phyloP scores from a whole-genome alignment of 2,329 filamentous ascomycete genomes.

The Phyllosticta citrichinensis region DNA sequence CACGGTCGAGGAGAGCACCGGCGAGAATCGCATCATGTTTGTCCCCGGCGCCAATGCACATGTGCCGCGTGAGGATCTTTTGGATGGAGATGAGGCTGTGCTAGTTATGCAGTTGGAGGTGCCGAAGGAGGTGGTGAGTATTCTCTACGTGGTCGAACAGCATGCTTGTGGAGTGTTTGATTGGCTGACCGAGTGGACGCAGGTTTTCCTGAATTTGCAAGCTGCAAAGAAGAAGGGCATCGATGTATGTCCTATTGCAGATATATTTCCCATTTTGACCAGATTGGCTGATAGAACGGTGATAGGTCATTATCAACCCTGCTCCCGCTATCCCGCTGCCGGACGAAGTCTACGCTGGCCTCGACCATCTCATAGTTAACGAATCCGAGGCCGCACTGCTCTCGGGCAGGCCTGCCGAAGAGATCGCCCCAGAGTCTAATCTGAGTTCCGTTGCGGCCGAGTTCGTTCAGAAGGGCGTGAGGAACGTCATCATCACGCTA shows the following conservation, averaged over 20 bases:
- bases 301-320: conserved; percentile 67
- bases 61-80: conserved; percentile 27
- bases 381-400: conserved; percentile 79
- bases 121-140: conserved; percentile 29
- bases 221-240: conserved; percentile 4
- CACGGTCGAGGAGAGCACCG: conserved; percentile 37
- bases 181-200: neutral
- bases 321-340: conserved; percentile 62
- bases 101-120: conserved; percentile 40
- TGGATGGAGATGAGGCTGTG: conserved; percentile 31
- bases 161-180: neutral
- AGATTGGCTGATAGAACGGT: neutral
- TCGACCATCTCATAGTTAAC: conserved; percentile 78
- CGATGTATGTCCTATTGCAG: conserved; percentile 13
- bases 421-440: conserved; percentile 24
- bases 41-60: conserved; percentile 38
- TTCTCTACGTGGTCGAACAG: neutral
- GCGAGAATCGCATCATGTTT: conserved; percentile 41
- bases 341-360: conserved; percentile 50
- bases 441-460: conserved; percentile 38
- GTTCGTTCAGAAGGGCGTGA: conserved; percentile 62
- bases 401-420: conserved; percentile 37
- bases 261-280: neutral
- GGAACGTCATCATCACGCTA: conserved; percentile 73
- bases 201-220: neutral